Evolutionary conservation across 768 basidiomycete genomes (phyloP), one percentile per base, ranked within the genome.

Genomic region (Phaeotremella fagi): DNA sequence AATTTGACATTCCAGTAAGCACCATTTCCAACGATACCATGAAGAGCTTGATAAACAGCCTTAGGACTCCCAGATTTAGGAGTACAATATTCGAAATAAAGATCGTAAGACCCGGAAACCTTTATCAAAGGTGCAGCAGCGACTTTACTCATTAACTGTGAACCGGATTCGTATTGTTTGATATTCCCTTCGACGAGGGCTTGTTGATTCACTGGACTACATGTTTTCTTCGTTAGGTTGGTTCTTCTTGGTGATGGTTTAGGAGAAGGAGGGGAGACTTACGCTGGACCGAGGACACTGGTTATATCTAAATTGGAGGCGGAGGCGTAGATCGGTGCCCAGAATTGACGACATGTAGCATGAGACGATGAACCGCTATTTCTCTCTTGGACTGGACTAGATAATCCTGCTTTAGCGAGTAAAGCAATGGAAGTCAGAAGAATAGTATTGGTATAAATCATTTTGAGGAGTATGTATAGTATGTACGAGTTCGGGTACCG

Each of bases 51-150:
- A 41, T 60, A 61, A n/a, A 66, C 18, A 22, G 55, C 59, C 16
- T 48, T 49, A 6, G 55, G 41, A 23, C 49, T 48, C 2, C 59
- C 61, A 23, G 28, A 29, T 45, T 58, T 60, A 1, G 64, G 64
- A 22, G 55, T 53, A 24, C 64, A 66, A 43, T 63, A 66, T 33
- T 66, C 61, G 29, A 66, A 66, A 48, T 49, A 66, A 18, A 66
- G 18, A 16, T 27, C 28, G 43, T 66, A 66, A 5, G 50, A 59
- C 2, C 64, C 64, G 9, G 52, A 45, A 1, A 62, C 61, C 23
- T 60, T 31, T 20, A 50, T 54, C 28, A 45, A 46, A n/a, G 48
- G 44, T 3, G 60, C 61, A n/a, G 45, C 41, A 7, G 44, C 45
- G 41, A 58, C 55, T 35, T 54, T 48, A 2, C 26, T 26, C 42